Evolutionary conservation across 768 basidiomycete genomes (phyloP), one percentile per base, ranked within the genome.

Genomic region (Kwoniella botswanensis): DNA sequence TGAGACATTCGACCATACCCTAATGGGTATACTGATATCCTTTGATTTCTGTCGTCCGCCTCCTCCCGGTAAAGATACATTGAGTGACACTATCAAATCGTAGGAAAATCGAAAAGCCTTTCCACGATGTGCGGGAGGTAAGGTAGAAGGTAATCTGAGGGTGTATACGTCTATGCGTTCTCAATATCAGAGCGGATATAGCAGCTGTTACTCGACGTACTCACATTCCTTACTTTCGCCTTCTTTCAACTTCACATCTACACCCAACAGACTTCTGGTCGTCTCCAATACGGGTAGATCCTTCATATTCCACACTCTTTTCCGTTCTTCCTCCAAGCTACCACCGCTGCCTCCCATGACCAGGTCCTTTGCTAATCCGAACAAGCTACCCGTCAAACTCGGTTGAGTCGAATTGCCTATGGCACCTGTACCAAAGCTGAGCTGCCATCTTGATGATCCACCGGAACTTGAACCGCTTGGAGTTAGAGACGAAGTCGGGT

Each of bases 51-150:
- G 44, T 83, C 85, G 55, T 85, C 86, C 13, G 22, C 75, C 76
- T n/a, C 60, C 58, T 5, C 77, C 76, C 2, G 74, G 72, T 17
- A 71, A 50, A 57, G 67, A 71, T 52, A 78, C 79, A 52, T 86
- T 95, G 0, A 92, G 90, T 1, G 94, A 94, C 1, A 98, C 87
- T n/a, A 92, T 86, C 13, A 99, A 88, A 73, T 94, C 90, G 79
- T 98, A 98, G 3, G 91, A 91, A 80, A 99, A 95, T 77, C 86
- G 87, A 70, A 98, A 86, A 3, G 90, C 87, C 55, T 91, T 90
- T 2, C 97, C 96, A 57, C 88, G 88, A 85, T 92, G 97, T 0
- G 94, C 93, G 0, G 97, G 97, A 1, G 97, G 97, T 0, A 98
- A 85, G 67, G 88, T 88, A 12, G 88, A 86, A 0, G 97, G 96